These are phyloP conservation scores for Acanthamoeba healyi DNA, from an alignment of 208 protist species.

Conservation along the genomic window DNA sequence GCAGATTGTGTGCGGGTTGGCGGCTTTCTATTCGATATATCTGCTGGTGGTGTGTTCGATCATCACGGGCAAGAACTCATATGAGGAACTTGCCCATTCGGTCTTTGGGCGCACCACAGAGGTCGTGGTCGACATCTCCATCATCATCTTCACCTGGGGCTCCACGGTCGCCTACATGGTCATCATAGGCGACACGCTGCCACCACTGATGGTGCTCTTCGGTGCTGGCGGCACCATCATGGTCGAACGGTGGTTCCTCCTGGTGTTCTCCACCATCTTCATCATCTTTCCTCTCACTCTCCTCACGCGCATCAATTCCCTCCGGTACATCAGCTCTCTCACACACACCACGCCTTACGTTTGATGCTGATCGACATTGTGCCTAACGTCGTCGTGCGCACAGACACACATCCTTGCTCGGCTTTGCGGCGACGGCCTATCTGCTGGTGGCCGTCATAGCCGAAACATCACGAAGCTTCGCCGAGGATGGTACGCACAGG, in stretches of 20 bases:
- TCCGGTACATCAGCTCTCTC: slow-evolving; percentile 11
- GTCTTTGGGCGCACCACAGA: slow-evolving; percentile 58
- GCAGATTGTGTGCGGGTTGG: slow-evolving; percentile 26
- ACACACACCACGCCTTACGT: not conserved
- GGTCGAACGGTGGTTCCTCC: slow-evolving; percentile 44
- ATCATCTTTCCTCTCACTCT: slow-evolving; percentile 65
- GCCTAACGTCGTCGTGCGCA: not conserved
- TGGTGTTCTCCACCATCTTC: slow-evolving; percentile 62
- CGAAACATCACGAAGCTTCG: not conserved
- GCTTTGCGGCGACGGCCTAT: slow-evolving; percentile 57
- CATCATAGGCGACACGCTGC: slow-evolving; percentile 70
- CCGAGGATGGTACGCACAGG: not conserved
- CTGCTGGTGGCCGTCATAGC: slow-evolving; percentile 19
- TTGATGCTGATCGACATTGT: not conserved
- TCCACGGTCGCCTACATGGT: slow-evolving; percentile 70
- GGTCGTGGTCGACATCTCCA: slow-evolving; percentile 57
- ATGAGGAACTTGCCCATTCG: slow-evolving; percentile 32
- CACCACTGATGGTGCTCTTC: slow-evolving; percentile 56
- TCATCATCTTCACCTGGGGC: slow-evolving; percentile 72
- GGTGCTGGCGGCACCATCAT: not conserved
- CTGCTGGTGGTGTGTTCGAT: slow-evolving; percentile 29
- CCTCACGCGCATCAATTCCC: slow-evolving; percentile 31
- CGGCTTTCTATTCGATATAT: slow-evolving; percentile 71
- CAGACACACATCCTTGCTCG: slow-evolving; percentile 54
- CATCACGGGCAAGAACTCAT: slow-evolving; percentile 51